These are phyloP conservation scores for Cryptosporidium ryanae DNA, from an alignment of 169 alveolate species.

Conservation along the genomic window DNA sequence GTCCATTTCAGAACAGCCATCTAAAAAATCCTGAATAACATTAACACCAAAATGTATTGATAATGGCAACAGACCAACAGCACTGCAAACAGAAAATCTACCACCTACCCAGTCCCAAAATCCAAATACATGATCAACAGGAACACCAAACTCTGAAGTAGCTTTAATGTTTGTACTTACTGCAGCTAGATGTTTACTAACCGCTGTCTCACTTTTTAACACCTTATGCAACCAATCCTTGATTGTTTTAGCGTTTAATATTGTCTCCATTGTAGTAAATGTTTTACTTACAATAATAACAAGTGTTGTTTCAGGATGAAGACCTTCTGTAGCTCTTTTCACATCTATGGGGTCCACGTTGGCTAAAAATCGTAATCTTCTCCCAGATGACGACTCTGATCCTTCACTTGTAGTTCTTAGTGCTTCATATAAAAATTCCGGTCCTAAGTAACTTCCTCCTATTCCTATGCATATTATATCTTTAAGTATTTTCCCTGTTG, in stretches of 20 bases:
- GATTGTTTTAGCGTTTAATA: slow-evolving; percentile 95
- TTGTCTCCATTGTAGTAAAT: slow-evolving; percentile 99
- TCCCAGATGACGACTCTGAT: slow-evolving; percentile 77
- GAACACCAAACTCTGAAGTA: slow-evolving; percentile 94
- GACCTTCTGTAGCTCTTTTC: slow-evolving; percentile 90
- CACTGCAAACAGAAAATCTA: slow-evolving; percentile 96
- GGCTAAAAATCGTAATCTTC: slow-evolving; percentile 93
- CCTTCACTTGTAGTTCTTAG: slow-evolving; percentile 86
- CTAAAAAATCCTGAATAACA: slow-evolving; percentile 84
- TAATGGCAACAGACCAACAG: slow-evolving; percentile 98
- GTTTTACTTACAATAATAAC: slow-evolving; percentile 96
- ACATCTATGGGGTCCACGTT: slow-evolving; percentile 98
- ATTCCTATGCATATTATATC: slow-evolving; percentile 96
- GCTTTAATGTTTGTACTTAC: slow-evolving; percentile 92
- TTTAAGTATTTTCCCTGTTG: slow-evolving; percentile 90
- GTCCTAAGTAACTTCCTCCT: slow-evolving; percentile 99
- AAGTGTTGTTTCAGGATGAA: slow-evolving; percentile 93
- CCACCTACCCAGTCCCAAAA: slow-evolving; percentile 99
- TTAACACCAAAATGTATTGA: slow-evolving; percentile 92
- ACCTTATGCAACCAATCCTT: slow-evolving; percentile 88
- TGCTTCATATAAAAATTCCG: slow-evolving; percentile 93
- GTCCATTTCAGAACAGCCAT: slow-evolving; percentile 90
- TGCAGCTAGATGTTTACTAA: slow-evolving; percentile 91
- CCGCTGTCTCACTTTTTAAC: slow-evolving; percentile 80
- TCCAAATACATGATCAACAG: slow-evolving; percentile 94